Evolutionary conservation across 345 rosid genomes (phyloP), one percentile per base, ranked within the genome.

Genomic region (Hypericum perforatum): DNA sequence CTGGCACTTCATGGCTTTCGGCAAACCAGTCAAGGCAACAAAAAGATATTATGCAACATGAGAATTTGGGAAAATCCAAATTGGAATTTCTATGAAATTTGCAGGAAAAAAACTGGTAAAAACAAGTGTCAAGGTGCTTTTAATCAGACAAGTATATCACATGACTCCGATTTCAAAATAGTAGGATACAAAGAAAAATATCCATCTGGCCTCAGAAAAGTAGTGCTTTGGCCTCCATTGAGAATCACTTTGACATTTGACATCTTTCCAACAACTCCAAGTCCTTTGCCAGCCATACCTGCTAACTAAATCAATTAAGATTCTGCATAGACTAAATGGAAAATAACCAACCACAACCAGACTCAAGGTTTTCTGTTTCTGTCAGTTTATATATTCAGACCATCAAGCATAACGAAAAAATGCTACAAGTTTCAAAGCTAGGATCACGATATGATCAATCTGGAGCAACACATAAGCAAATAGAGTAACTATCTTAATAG

Each of bases 181-280:
- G 7, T 45, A 75, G 81, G 74, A 75, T 88, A 88, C 97, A 92
- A 92, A 57, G 97, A 81, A 64, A 92, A 92, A 66, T 81, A 88
- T 80, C 98, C 98, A 76, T 92, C 95, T 1, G 91, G 98, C 73
- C 86, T 83, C 63, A 80, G 76, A 71, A 76, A 92, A 54, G 94
- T 85, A 66, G 76, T 59, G 16, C 42, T 63, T 56, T 78, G 82
- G 68, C 95, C 97, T 63, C 94, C 97, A 65, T 85, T 82, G 61
- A 92, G 94, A 16, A 85, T 43, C 67, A 88, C 90, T 77, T 85
- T 83, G 61, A 75, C 72, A 58, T 80, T 82, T 14, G 97, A 80
- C 62, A 73, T 54, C 70, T 80, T 85, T 59, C 88, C 91, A 6
- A 79, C 66, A 44, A 65, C 59, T 49, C 81, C 85, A 73, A 81